phyloP scores from a whole-genome alignment of 352 stramenopile species.

The Globisporangium spinosum region DNA sequence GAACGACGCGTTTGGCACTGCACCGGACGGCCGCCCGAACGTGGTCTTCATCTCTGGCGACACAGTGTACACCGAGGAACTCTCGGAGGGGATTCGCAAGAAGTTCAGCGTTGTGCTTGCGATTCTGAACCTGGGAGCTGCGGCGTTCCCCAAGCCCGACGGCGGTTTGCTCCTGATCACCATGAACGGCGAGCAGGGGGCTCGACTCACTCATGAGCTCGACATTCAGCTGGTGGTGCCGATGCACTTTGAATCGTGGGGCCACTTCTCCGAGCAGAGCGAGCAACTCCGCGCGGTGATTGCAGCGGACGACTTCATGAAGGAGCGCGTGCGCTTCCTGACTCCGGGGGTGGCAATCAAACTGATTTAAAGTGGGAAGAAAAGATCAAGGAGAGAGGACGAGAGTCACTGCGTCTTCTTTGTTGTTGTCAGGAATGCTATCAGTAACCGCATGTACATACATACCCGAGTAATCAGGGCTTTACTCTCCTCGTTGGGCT shows the following conservation, averaged over 20 bases:
- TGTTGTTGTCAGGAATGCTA: too few relatives aligned
- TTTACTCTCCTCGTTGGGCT: too few relatives aligned
- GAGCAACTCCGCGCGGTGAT: too few relatives aligned
- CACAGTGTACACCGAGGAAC: conserved; percentile 30
- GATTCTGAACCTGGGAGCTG: conserved; percentile 36
- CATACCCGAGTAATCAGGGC: too few relatives aligned
- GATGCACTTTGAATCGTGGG: not conserved
- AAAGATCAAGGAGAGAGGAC: too few relatives aligned
- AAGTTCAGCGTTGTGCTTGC: conserved; percentile 34
- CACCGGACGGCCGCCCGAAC: conserved; percentile 29
- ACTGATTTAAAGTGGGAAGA: too few relatives aligned
- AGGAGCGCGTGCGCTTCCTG: too few relatives aligned
- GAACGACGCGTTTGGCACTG: conserved; percentile 28
- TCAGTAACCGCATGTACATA: too few relatives aligned
- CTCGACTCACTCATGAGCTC: not conserved
- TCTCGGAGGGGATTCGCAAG: conserved; percentile 25
- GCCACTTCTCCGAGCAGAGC: too few relatives aligned
- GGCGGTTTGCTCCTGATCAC: conserved; percentile 27
- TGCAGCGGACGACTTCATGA: too few relatives aligned
- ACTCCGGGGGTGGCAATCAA: too few relatives aligned
- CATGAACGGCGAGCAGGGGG: conserved; percentile 24
- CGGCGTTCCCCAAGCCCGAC: conserved; percentile 9
- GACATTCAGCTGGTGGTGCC: not conserved
- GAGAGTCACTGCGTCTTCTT: too few relatives aligned
- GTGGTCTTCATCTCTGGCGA: conserved; percentile 39